Conservation (phyloP, 2,329 filamentous ascomycete species). For the Verticillium klebahnii region DNA sequence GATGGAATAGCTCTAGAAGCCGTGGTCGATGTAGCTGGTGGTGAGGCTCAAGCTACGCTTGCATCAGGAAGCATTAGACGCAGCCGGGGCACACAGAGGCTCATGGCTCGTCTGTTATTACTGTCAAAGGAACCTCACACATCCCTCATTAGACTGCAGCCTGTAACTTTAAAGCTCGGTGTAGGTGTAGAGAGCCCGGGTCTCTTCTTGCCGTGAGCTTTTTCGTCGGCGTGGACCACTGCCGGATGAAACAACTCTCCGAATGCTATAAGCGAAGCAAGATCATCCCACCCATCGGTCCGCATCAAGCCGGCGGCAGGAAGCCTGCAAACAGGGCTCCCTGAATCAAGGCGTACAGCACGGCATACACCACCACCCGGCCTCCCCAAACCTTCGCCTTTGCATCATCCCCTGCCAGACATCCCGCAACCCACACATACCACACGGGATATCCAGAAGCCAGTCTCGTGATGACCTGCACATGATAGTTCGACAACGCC, state of each 20-base stretch:
- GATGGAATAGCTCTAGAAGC: no score
- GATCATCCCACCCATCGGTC: background rate
- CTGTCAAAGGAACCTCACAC: no score
- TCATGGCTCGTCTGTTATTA: no score
- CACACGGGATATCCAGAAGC: slow-evolving; percentile 85
- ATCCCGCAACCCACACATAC: slow-evolving; percentile 73
- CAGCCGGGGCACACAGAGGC: no score
- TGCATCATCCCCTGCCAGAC: slow-evolving; percentile 28
- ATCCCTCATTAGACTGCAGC: no score
- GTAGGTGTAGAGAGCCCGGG: no score
- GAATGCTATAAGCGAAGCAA: background rate
- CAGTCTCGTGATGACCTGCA: slow-evolving; percentile 88
- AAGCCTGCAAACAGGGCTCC: slow-evolving; percentile 83
- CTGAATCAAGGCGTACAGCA: slow-evolving; percentile 81
- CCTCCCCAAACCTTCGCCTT: slow-evolving; percentile 24
- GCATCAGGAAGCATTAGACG: no score
- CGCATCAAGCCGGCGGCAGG: slow-evolving; percentile 72
- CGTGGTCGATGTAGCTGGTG: no score
- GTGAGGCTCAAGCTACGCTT: no score
- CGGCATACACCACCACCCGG: slow-evolving; percentile 59
- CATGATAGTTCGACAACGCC: slow-evolving; percentile 78
- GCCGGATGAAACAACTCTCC: background rate
- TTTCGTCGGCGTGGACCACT: background rate
- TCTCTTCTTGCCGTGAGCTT: no score
- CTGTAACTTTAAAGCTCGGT: no score